Base-by-base conservation (phyloP, 2,329 filamentous ascomycete species). In the Pseudophaeomoniella oleicola region DNA sequence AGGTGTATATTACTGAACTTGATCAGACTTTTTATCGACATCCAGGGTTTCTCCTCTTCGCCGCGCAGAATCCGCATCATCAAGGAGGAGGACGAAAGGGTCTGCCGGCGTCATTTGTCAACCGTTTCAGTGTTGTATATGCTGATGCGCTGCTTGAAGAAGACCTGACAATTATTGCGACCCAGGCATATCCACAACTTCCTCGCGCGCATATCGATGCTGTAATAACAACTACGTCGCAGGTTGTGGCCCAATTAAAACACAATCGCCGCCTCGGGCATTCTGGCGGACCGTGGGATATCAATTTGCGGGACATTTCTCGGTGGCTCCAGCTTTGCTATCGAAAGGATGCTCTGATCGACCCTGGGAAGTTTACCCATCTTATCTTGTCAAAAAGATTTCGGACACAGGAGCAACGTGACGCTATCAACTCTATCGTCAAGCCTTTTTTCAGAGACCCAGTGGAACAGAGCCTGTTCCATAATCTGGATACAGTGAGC, bases 101-200 rank as follows among this genome's bases (percentile, higher is more conserved):
- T 29, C 64, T 98, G 22, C 90, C 90, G 1, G 82, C 81, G 39
- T 96, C 90, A 1, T 98, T 98, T 50, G 90, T 98, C 43, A 96
- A 98, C 55, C 81, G 92, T 32, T 98, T 98, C 55, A 90, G 92
- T 27, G 88, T 98, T 13, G 92, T 98, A 0, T 96, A 96, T 58
- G 86, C 90, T 39, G 90, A 98, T 51, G 73, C 86, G 3, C 90
- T 98, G 54, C 80, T 72, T 12, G 68, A 80, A 16, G 71, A 83
- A 19, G 90, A 98, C 62, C 60, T 98, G 40, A 70, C 79, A 41
- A 64, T 81, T 33, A 96, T 98, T 44, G 92, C 86, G 33, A 66
- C 70, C 16, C 81, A 80, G 46, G 75, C 82, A 42, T 94, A 84
- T 51, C 78, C 84, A 0, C 54, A 60, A 1, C 69, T 87, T 15